Conservation (phyloP, 192 early-diverging fungal genomes). For the Chytriomyces hyalinus region DNA sequence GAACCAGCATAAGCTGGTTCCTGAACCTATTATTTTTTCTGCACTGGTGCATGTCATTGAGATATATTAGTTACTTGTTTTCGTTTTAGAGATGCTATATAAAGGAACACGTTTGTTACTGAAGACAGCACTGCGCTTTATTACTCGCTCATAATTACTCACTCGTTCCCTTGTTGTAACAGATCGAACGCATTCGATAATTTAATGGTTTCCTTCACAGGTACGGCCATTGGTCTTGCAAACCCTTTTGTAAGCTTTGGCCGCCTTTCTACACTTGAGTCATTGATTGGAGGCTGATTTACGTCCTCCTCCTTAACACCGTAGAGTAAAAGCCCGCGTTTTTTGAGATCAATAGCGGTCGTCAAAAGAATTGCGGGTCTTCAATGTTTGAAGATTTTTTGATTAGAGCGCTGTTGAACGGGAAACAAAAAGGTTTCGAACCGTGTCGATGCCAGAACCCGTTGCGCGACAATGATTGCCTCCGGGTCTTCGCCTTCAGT, state of each 20-base stretch:
- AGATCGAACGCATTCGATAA: constrained; percentile 18
- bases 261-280: background rate
- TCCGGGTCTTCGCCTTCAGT: background rate
- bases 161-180: background rate
- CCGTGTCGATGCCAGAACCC: background rate
- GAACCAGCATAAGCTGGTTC: background rate
- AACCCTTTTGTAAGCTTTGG: constrained; percentile 20
- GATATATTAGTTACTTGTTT: background rate
- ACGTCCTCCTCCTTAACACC: background rate
- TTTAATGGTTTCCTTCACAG: background rate
- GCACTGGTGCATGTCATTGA: too few species aligned
- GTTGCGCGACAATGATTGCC: background rate
- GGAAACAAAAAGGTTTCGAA: background rate
- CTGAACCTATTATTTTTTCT: background rate
- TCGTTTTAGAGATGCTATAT: background rate
- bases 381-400: background rate
- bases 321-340: constrained; percentile 2
- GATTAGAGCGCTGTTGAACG: background rate
- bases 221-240: constrained; percentile 22
- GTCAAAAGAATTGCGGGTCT: constrained; percentile 7
- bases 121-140: too few species aligned
- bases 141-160: background rate
- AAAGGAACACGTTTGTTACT: background rate
- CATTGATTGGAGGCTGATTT: background rate
- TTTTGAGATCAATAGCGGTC: constrained; percentile 16